Base-by-base conservation (phyloP, 805 yeast species). In the Candida argentea region DNA sequence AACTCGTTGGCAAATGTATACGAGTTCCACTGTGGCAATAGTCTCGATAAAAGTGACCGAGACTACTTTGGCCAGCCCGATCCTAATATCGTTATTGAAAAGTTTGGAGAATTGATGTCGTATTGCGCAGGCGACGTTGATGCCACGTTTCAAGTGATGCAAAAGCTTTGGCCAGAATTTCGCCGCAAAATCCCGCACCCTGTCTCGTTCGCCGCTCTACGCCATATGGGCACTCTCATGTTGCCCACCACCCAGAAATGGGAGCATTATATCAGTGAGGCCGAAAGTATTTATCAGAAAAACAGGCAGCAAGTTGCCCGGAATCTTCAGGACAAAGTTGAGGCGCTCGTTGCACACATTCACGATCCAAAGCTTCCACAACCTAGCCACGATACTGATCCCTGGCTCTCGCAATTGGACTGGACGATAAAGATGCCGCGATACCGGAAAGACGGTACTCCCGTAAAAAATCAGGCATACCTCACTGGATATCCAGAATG, bases 401-500 rank as follows among this genome's bases (percentile, higher is more conserved):
- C 94, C 0, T 93, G 98, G 98, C 59, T 87, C 22, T 61, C 66
- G 2, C 98, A 93, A 50, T 59, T 91, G 32, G 85, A 91, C 50
- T 91, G 99, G 99, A 68, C 74, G 0, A 57, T 78, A 2, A 62
- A 61, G 18, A 78, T 81, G 2, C 48, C 67, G 0, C 66, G 73
- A 29, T 37, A 73, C 23, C 82, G 77, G 9, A 84, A 84, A 45
- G 62, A 69, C 21, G 94, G 91, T 2, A 56, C 54, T 3, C 82
- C 84, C 1, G 66, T 59, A 14, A 81, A 83, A 30, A 73, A 70
- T 15, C 94, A 84, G 50, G 65, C 67, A 1, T 85, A 72, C 41
- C 46, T 84, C 26, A 93, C 94, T 0, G 97, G 95, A 0, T 84
- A 67, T 42, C 99, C 99, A 0, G 79, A 79, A 39, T 91, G 99